phyloP scores from a whole-genome alignment of 1,139 yeast genomes.

The Blastobotrys serpentis region DNA sequence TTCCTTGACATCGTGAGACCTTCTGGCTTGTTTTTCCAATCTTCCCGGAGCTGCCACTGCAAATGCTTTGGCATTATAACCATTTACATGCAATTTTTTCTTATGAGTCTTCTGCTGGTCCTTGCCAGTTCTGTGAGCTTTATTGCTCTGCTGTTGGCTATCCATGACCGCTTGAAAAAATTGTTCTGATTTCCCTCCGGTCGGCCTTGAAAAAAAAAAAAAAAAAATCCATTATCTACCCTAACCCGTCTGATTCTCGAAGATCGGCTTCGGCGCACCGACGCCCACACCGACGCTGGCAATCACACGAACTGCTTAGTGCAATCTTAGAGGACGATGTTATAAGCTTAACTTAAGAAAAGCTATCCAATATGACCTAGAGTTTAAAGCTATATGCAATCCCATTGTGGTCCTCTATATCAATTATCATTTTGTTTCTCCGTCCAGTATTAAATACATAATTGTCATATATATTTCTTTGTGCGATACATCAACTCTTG shows the following conservation, averaged over 20 bases:
- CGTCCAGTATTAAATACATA: too few species aligned
- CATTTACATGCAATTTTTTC: constrained; percentile 86
- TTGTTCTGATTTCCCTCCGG: constrained; percentile 2
- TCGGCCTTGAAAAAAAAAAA: constrained; percentile 6
- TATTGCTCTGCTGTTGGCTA: constrained; percentile 38
- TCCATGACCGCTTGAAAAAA: background rate
- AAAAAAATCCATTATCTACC: constrained; percentile 9
- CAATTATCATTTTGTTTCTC: too few species aligned
- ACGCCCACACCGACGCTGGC: background rate
- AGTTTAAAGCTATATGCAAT: too few species aligned
- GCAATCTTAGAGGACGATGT: too few species aligned
- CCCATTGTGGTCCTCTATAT: too few species aligned
- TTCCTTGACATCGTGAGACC: constrained; percentile 81
- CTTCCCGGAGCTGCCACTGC: constrained; percentile 92
- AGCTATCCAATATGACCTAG: too few species aligned
- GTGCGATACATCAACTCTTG: too few species aligned
- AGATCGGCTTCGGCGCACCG: background rate
- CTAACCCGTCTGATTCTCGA: constrained; percentile 6
- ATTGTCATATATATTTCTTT: too few species aligned
- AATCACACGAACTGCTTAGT: background rate
- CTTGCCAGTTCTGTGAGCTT: constrained; percentile 46
- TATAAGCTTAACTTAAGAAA: too few species aligned
- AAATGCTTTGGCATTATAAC: constrained; percentile 91
- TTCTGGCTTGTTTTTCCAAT: constrained; percentile 76
- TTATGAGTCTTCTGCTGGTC: constrained; percentile 65